Conservation (phyloP, 257 asterid species). For the Fraxinus excelsior region DNA sequence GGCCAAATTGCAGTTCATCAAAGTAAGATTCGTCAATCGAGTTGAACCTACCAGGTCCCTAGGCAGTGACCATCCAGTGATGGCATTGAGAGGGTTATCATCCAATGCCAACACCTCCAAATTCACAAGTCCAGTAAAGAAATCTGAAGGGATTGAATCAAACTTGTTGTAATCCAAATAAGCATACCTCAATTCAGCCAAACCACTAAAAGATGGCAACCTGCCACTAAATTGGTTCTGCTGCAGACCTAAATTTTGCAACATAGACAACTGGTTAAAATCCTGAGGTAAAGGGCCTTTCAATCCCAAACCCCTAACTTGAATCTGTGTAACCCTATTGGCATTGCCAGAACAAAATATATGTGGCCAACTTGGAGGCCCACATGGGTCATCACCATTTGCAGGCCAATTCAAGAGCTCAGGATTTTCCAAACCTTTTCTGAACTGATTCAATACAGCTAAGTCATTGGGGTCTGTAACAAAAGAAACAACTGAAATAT, state of each 20-base stretch:
- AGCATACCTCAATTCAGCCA: constrained; percentile 62
- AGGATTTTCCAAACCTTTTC: constrained; percentile 61
- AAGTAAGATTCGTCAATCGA: constrained; percentile 66
- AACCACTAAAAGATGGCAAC: constrained; percentile 74
- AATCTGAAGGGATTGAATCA: constrained; percentile 75
- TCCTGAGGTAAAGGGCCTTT: constrained; percentile 73
- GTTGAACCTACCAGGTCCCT: constrained; percentile 55
- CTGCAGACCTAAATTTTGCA: constrained; percentile 73
- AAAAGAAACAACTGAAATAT: constrained; percentile 34
- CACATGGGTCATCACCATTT: constrained; percentile 75
- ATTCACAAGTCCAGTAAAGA: constrained; percentile 71
- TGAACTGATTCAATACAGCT: constrained; percentile 58
- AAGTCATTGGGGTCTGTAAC: constrained; percentile 71
- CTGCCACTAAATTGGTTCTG: constrained; percentile 64
- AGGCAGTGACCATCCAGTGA: constrained; percentile 74
- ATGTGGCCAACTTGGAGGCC: constrained; percentile 79
- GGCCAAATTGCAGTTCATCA: constrained; percentile 60
- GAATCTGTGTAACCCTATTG: constrained; percentile 73
- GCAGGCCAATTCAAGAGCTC: constrained; percentile 79
- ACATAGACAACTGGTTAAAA: constrained; percentile 57
- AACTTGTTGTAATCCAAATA: constrained; percentile 76
- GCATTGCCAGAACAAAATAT: constrained; percentile 43
- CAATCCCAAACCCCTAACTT: constrained; percentile 71
- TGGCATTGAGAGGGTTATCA: constrained; percentile 62
- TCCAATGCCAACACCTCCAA: constrained; percentile 84